Evolutionary conservation across 768 basidiomycete species (phyloP), one percentile per base, ranked within the genome.

Genomic region (Suillus weaverae): DNA sequence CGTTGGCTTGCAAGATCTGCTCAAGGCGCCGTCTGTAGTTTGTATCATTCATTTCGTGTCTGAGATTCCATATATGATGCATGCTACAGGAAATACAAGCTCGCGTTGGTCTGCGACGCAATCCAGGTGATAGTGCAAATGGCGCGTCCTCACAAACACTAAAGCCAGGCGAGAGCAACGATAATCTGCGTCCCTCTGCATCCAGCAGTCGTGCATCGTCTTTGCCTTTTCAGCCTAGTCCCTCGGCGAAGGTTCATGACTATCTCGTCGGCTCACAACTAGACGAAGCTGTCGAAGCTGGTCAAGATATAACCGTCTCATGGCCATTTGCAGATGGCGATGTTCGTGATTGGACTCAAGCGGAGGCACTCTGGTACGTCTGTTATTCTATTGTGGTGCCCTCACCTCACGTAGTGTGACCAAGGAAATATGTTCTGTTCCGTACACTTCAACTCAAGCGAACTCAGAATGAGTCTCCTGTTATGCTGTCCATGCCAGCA

Each of bases 341-440:
- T 69, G 80, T 96, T 64, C 81, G 78, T 18, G 90, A 96, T 72
- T 97, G 89, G 88, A 83, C 80, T 22, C 93, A 94, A 68, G 91
- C 92, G 20, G 95, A 97, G 74, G 95, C 94, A 0, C 81, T 97
- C 60, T 94, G 94, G 95, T 95, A 73, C 59, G 88, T 78, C 57
- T 41, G 56, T n/a, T 36, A 43, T 60, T n/a, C 13, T 61, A 44
- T 20, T 10, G 2, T 59, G 39, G n/a, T 13, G 5, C 20, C 30
- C 10, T 41, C 39, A 39, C 57, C 57, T 41, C 30, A 26, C 38
- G 66, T 54, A 59, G 53, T 67, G 54, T 33, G 55, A 41, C 61
- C 39, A 78, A 96, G 94, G 92, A 95, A 95, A 80, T 81, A 96
- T 70, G 78, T 92, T 59, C 83, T 97, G 20, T 94, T 95, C 78